A percentile compares a stretch with the other conserved stretches of the same genome.
These are phyloP conservation scores for Atalantia buxifolia DNA, from an alignment of 345 rosid genomes.

Conservation along the genomic window DNA sequence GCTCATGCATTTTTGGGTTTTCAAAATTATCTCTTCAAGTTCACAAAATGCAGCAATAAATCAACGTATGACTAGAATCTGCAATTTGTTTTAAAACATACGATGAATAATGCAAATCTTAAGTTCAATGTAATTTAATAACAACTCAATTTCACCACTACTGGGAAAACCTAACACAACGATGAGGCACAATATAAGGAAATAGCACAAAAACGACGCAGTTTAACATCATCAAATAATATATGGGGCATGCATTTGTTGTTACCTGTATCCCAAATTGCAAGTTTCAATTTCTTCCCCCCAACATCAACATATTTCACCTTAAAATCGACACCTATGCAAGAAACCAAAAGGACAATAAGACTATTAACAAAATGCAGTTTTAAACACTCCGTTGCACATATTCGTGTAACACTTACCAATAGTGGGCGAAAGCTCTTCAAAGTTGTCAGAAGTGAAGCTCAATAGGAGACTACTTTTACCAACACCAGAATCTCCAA, in stretches of 20 bases:
- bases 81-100: background rate
- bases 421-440: slow-evolving; percentile 48
- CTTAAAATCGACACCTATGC: slow-evolving; percentile 89
- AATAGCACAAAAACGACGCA: background rate
- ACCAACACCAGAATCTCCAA: slow-evolving; percentile 58
- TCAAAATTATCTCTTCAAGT: background rate
- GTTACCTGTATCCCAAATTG: slow-evolving; percentile 96
- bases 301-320: slow-evolving; percentile 69
- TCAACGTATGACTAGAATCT: background rate
- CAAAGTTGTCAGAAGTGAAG: slow-evolving; percentile 36
- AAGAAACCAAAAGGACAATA: background rate
- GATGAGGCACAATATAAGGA: background rate
- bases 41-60: background rate
- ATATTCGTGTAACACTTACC: slow-evolving; percentile 18
- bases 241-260: background rate
- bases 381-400: background rate
- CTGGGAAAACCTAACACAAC: background rate
- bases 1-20: background rate
- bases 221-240: background rate
- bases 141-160: background rate
- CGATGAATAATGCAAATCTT: background rate
- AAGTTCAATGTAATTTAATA: background rate
- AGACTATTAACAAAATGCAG: background rate
- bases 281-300: slow-evolving; percentile 88
- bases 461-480: slow-evolving; percentile 53